Base-by-base conservation (phyloP, 805 yeast genomes). In the Yamadazyma akitaensis region DNA sequence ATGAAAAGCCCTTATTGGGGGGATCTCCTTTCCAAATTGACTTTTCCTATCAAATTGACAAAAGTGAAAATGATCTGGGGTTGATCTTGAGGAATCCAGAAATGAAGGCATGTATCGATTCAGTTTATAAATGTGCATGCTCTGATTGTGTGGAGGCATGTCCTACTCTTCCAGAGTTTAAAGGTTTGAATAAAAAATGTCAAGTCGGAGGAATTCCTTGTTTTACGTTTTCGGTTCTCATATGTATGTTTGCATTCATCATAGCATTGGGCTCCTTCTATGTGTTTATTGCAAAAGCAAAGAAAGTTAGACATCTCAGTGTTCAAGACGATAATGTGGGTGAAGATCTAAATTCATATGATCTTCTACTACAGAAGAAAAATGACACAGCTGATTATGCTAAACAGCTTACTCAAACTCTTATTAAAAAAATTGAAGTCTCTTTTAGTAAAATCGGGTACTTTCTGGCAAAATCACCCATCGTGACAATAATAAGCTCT, bases 1-100 rank as follows among this genome's bases (percentile, higher is more conserved):
- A 92, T 61, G 95, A 89, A 56, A 91, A 92, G 63, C 98, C 98
- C 0, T 54, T 88, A 56, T 71, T 92, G 3, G 97, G 98, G 0
- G 99, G 99, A 0, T 88, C 96, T 0, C 97, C 97, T 0, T 89
- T 92, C 62, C 98, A 92, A 62, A 91, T 92, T 51, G 85, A 90
- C 61, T 90, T 81, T 63, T 66, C 71, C 2, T 88, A 81, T 68
- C 68, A 69, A 1, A 8, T 51, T 3, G 48, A 55, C 12, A 42
- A 50, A 10, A 42, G 42, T n/a, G 54, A 53, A 32, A 14, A 31
- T 8, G 26, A 40, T 4, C 30, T 14, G 2, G 65, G 61, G 1
- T 48, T 65, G 28, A 32, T 33, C 9, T 53, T 65, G 43, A 49
- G 64, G 44, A 21, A 53, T 34, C 63, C 76, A 55, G 51, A 50